phyloP scores from a whole-genome alignment of 108 stramenopile genomes.

The Fragilaria crotonensis region DNA sequence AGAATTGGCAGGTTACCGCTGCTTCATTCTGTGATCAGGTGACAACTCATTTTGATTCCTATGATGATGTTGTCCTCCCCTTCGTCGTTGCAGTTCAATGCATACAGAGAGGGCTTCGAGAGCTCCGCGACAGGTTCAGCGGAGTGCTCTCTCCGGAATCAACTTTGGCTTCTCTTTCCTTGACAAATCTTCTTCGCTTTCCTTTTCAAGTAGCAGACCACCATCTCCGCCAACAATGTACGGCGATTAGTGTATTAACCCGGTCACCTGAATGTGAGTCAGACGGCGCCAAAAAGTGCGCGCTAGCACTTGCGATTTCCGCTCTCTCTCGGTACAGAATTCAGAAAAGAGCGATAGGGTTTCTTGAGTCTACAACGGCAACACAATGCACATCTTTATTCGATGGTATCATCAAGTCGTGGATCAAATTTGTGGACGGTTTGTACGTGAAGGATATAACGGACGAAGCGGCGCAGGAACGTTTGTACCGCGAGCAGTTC shows the following conservation, averaged over 20 bases:
- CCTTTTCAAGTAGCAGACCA: constrained; percentile 1
- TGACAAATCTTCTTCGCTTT: constrained; percentile 11
- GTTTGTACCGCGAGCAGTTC: constrained; percentile 76
- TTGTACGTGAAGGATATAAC: neutral
- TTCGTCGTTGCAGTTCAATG: constrained; percentile 52
- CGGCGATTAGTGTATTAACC: neutral
- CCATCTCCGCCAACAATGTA: neutral
- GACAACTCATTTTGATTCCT: constrained; percentile 40
- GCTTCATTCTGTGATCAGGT: constrained; percentile 60
- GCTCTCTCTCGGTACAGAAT: constrained; percentile 10
- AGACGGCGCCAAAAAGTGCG: neutral
- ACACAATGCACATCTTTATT: neutral
- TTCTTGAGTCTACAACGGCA: neutral
- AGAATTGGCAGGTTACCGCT: constrained; percentile 74
- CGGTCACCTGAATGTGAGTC: neutral
- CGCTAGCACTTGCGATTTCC: constrained; percentile 8
- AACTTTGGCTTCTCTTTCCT: neutral
- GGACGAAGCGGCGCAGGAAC: constrained; percentile 49
- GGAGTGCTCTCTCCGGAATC: neutral
- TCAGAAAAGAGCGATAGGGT: constrained; percentile 11
- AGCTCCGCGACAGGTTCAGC: constrained; percentile 7
- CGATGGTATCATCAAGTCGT: neutral
- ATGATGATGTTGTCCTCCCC: constrained; percentile 73
- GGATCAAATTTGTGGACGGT: neutral
- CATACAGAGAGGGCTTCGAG: constrained; percentile 55